These are phyloP conservation scores for Kockovaella imperatae DNA, from an alignment of 768 basidiomycete species.

Conservation along the genomic window DNA sequence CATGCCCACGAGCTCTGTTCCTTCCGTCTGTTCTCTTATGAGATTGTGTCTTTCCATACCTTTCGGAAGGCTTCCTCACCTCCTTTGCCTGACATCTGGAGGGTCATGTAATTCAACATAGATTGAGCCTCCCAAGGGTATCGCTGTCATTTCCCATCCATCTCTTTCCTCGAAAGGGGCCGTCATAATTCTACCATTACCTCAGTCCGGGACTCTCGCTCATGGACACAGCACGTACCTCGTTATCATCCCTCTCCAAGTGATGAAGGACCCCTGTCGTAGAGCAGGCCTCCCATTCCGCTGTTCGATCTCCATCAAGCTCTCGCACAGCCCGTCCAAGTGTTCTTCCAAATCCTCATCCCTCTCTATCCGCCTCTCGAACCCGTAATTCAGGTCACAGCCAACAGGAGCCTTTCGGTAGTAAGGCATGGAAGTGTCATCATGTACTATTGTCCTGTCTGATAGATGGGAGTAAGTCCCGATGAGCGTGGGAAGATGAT, in stretches of 20 bases:
- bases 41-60: neutral
- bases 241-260: slow-evolving; percentile 45
- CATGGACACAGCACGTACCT: slow-evolving; percentile 19
- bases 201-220: neutral
- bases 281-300: slow-evolving; percentile 10
- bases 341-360: slow-evolving; percentile 39
- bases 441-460: slow-evolving; percentile 29
- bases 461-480: slow-evolving; percentile 42
- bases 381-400: slow-evolving; percentile 38
- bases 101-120: slow-evolving; percentile 43
- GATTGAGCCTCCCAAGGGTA: slow-evolving; percentile 37
- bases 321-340: slow-evolving; percentile 41
- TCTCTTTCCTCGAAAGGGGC: slow-evolving; percentile 43
- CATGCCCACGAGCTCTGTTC: slow-evolving; percentile 27
- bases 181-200: slow-evolving; percentile 34
- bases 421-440: slow-evolving; percentile 35
- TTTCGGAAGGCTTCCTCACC: slow-evolving; percentile 20
- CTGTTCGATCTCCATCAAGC: slow-evolving; percentile 12
- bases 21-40: slow-evolving; percentile 8
- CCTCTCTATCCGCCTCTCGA: slow-evolving; percentile 34
- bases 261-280: slow-evolving; percentile 36
- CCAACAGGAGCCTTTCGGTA: slow-evolving; percentile 35
- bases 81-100: slow-evolving; percentile 16
- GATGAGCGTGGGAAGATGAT: slow-evolving; percentile 33
- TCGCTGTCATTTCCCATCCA: slow-evolving; percentile 43